These are phyloP conservation scores for Arctium minus DNA, from an alignment of 129 eudicot species.

Conservation along the genomic window DNA sequence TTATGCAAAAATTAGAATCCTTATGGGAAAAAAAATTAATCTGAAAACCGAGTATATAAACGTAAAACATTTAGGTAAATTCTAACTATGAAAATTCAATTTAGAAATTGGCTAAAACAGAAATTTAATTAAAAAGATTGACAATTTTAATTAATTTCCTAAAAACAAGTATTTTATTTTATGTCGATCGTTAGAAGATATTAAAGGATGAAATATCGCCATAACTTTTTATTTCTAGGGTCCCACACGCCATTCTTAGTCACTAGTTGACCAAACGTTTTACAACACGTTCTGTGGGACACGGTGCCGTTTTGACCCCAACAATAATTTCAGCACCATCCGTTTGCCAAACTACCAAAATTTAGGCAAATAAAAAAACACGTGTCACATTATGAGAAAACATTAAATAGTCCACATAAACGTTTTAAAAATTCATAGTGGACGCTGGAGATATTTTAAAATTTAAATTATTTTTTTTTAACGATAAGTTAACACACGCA, in stretches of 20 bases:
- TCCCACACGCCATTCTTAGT: constrained; percentile 16
- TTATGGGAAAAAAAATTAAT: too few species aligned
- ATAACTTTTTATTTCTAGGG: background rate
- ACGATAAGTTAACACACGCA: too few species aligned
- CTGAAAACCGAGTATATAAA: too few species aligned
- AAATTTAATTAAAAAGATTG: too few species aligned
- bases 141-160: too few species aligned
- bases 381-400: background rate
- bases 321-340: background rate
- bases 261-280: background rate
- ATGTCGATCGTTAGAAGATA: background rate
- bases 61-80: too few species aligned
- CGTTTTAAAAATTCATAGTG: background rate
- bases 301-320: background rate
- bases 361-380: background rate
- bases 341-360: background rate
- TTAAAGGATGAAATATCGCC: background rate
- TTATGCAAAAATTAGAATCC: too few species aligned
- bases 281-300: background rate
- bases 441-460: background rate
- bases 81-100: too few species aligned
- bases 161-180: too few species aligned
- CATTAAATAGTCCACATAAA: background rate
- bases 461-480: too few species aligned
- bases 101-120: too few species aligned